These are phyloP conservation scores for Dactylellina leptospora DNA, from an alignment of 2,329 filamentous ascomycete species.

Conservation along the genomic window DNA sequence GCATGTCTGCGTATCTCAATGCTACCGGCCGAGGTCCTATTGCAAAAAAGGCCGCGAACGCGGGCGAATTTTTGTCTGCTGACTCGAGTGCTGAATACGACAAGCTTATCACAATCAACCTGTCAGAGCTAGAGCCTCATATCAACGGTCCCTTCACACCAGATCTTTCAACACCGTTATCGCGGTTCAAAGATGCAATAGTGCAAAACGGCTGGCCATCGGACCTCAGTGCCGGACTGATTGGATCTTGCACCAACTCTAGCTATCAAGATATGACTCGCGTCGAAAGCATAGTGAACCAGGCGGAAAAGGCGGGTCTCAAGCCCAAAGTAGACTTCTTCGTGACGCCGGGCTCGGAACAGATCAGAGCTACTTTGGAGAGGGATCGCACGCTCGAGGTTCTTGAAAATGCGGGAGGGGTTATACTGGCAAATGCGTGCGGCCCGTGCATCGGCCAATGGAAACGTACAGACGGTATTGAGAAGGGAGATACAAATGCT, in stretches of 20 bases:
- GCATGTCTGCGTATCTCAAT: conserved; percentile 83
- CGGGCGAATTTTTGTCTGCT: conserved; percentile 72
- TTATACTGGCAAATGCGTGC: conserved; percentile 92
- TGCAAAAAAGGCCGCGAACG: conserved; percentile 71
- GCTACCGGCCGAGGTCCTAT: conserved; percentile 81
- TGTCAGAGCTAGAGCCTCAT: conserved; percentile 89
- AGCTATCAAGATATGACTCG: conserved; percentile 99
- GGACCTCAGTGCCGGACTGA: conserved; percentile 88
- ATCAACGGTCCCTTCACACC: conserved; percentile 98
- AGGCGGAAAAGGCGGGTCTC: conserved; percentile 86
- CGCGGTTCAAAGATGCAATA: conserved; percentile 85
- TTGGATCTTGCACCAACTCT: conserved; percentile 98
- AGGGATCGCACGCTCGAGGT: conserved; percentile 86
- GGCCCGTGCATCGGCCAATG: conserved; percentile 94
- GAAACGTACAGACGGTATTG: conserved; percentile 85
- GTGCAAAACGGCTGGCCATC: conserved; percentile 87
- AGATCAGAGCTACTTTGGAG: conserved; percentile 92
- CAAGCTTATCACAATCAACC: conserved; percentile 86
- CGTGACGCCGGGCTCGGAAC: conserved; percentile 94
- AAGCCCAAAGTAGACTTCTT: conserved; percentile 92
- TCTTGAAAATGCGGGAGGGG: conserved; percentile 84
- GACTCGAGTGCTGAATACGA: conserved; percentile 88
- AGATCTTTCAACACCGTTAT: conserved; percentile 90
- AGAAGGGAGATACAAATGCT: conserved; percentile 84
- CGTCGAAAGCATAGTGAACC: conserved; percentile 89